Evolutionary conservation across 495 filamentous ascomycete species (phyloP).

Genomic region (Jackrogersella multiformis): DNA sequence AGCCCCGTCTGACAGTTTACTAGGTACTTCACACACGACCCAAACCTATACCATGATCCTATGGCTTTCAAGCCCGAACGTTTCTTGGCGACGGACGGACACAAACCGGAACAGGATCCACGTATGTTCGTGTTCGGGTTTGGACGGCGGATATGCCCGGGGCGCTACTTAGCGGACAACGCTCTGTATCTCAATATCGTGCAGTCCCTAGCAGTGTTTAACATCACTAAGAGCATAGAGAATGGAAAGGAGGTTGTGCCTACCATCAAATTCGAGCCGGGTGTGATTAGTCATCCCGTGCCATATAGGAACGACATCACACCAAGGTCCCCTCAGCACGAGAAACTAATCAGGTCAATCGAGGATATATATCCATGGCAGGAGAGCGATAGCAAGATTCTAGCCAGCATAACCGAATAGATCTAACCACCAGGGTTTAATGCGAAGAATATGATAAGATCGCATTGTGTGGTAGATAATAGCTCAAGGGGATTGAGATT

Average conservation of each 20-base stretch:
- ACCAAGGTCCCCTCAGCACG: conserved; percentile 47
- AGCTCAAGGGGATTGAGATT: too few species aligned
- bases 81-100: conserved; percentile 45
- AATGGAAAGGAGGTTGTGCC: conserved; percentile 44
- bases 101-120: conserved; percentile 53
- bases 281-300: conserved; percentile 44
- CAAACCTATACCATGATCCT: conserved; percentile 52
- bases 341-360: conserved; percentile 45
- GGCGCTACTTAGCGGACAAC: conserved; percentile 59
- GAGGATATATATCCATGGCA: conserved; percentile 58
- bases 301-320: conserved; percentile 48
- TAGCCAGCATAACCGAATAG: conserved; percentile 2
- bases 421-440: neutral
- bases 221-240: conserved; percentile 46
- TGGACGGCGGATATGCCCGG: conserved; percentile 63
- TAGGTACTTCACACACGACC: conserved; percentile 51
- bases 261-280: conserved; percentile 40
- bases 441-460: too few species aligned
- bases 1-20: neutral
- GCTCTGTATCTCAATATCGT: conserved; percentile 56
- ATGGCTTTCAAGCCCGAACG: conserved; percentile 56
- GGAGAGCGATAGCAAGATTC: conserved; percentile 50
- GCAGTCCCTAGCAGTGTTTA: conserved; percentile 55
- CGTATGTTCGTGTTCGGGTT: conserved; percentile 60
- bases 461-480: too few species aligned